Conservation (phyloP, 306 rosid genomes). For the Ziziphus jujuba region DNA sequence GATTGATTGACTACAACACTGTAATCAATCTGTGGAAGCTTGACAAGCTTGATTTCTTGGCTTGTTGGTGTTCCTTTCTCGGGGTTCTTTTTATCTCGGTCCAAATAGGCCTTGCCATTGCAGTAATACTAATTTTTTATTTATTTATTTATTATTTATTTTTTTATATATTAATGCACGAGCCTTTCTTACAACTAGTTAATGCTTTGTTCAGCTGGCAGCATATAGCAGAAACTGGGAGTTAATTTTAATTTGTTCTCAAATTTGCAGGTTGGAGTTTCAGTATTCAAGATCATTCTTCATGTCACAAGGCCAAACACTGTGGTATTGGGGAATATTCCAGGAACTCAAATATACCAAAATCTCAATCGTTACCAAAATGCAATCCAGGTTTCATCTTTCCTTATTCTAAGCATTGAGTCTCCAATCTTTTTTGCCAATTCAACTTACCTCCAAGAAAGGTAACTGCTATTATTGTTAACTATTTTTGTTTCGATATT, state of each 20-base stretch:
- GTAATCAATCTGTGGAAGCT: constrained; percentile 7
- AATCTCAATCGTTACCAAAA: constrained; percentile 2
- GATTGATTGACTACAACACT: background rate
- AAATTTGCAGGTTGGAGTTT: constrained; percentile 10
- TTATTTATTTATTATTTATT: no score
- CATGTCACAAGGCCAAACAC: constrained; percentile 22
- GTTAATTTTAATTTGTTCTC: no score
- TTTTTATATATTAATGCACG: background rate
- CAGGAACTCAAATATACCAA: constrained; percentile 13
- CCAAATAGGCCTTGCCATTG: constrained; percentile 2
- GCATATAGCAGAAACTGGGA: no score
- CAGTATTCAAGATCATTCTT: constrained; percentile 2
- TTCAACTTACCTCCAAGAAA: constrained; percentile 22
- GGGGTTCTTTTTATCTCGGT: constrained; percentile 10
- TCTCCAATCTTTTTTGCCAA: constrained; percentile 20
- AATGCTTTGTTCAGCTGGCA: no score
- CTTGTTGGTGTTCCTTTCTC: constrained; percentile 7
- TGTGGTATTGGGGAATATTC: constrained; percentile 12
- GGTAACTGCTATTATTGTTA: background rate
- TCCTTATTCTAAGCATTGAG: constrained; percentile 10
- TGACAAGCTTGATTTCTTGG: constrained; percentile 21
- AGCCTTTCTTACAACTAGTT: no score
- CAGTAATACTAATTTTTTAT: background rate
- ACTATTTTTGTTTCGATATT: no score
- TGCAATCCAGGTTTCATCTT: constrained; percentile 3